Evolutionary conservation across 2,329 filamentous ascomycete species (phyloP), one percentile per base, ranked within the genome.

Genomic region (Plenodomus tracheiphilus): DNA sequence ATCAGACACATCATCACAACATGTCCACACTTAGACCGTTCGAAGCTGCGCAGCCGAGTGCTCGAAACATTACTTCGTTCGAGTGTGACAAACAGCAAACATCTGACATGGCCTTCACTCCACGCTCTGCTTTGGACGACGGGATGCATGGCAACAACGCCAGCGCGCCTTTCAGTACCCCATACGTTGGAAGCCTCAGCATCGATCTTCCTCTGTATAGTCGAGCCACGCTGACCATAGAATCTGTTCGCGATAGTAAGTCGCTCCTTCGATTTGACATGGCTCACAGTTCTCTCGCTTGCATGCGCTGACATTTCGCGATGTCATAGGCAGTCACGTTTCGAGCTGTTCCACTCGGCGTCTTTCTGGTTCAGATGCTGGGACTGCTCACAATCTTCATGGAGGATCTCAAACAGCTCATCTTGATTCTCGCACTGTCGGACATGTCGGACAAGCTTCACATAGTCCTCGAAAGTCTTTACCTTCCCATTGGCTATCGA

Each of bases 201-300:
- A 65, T 64, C 8, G 51, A 64, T 38, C 52, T 68, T 8, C 56
- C 62, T 34, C 41, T 59, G 42, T 49, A 55, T 44, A 46, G 35
- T 6, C 51, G 56, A n/a, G 57, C 64, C 19, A 53, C 48, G 2
- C 30, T 67, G 32, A 52, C 61, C 19, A 53, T 62, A 49, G 54
- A 62, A 19, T 41, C 60, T 21, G 54, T 53, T 39, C 59, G 66
- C 18, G 49, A 66, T 40, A 61, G 67, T 65, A 68, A 66, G 62
- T n/a, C n/a, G n/a, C 47, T 62, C 43, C 52, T 50, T 46, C 51
- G 60, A 43, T 50, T 61, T 55, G 42, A n/a, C 61, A 58, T 52
- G 58, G 64, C 43, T 55, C 50, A 13, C 55, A 51, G 43, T 32
- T 20, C 43, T 42, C 49, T 45, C 34, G 38, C 41, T 56, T 53